phyloP scores from a whole-genome alignment of 352 stramenopile species.

The Phytophthora colocasiae region DNA sequence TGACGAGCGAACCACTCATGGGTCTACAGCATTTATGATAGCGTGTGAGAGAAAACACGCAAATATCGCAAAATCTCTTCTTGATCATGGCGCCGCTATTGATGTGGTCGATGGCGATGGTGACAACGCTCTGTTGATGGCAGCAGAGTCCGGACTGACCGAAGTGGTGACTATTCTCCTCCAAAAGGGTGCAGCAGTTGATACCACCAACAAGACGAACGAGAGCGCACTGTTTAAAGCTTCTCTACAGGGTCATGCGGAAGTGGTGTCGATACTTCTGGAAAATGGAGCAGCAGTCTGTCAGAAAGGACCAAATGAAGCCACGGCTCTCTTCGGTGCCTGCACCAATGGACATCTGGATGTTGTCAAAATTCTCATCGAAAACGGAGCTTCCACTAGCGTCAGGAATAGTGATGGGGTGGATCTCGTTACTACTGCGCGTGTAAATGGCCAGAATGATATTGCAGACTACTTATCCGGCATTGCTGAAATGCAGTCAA shows the following conservation, averaged over 20 bases:
- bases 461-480: constrained; percentile 2
- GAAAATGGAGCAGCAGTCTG: background rate
- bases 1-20: background rate
- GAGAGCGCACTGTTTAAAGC: background rate
- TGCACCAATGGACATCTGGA: constrained; percentile 12
- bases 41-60: constrained; percentile 5
- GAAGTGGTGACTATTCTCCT: background rate
- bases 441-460: background rate
- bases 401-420: background rate
- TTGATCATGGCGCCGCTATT: constrained; percentile 9
- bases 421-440: background rate
- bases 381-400: background rate
- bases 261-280: background rate
- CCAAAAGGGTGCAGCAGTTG: background rate
- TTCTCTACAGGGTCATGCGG: background rate
- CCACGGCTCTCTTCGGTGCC: constrained; percentile 10
- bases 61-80: constrained; percentile 2
- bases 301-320: background rate
- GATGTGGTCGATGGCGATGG: constrained; percentile 10
- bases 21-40: constrained; percentile 1
- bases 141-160: constrained; percentile 2
- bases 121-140: constrained; percentile 5
- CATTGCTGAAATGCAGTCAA: no score
- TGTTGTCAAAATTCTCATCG: constrained; percentile 12
- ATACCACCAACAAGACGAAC: background rate